Conservation (phyloP, 768 basidiomycete species). For the Phanerochaete carnosa region DNA sequence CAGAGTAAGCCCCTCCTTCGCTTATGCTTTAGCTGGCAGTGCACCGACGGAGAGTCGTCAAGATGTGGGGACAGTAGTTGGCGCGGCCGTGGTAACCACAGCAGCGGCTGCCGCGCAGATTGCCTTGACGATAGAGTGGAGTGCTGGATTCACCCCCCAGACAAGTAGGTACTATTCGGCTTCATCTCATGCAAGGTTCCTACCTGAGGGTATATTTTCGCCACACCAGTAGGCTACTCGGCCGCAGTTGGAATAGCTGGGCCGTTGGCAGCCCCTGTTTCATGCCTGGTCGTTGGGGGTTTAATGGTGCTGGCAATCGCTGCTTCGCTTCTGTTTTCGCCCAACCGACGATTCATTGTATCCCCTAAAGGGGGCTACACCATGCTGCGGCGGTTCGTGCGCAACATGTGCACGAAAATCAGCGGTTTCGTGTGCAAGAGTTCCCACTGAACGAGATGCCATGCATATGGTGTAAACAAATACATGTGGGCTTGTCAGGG, state of each 20-base stretch:
- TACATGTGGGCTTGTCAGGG: too few species aligned
- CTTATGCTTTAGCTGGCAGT: too few species aligned
- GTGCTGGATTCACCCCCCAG: too few species aligned
- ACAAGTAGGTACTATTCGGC: too few species aligned
- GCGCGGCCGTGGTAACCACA: neutral
- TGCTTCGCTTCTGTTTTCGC: neutral
- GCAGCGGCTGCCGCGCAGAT: neutral
- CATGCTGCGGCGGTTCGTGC: neutral
- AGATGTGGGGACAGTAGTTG: neutral
- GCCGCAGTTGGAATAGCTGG: neutral
- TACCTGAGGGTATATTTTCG: neutral
- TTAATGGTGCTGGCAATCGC: neutral
- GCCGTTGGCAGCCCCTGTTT: neutral
- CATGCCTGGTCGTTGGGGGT: neutral
- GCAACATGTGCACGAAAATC: neutral
- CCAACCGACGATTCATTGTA: neutral
- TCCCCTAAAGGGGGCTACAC: neutral
- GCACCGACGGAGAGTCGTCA: too few species aligned
- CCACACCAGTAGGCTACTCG: neutral
- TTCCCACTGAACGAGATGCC: too few species aligned
- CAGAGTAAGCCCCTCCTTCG: too few species aligned
- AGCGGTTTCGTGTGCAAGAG: too few species aligned
- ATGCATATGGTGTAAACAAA: too few species aligned
- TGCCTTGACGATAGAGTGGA: neutral
- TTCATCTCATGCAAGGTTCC: neutral